Conservation (phyloP, 2,329 filamentous ascomycete genomes). For the Penicillium sp. region DNA sequence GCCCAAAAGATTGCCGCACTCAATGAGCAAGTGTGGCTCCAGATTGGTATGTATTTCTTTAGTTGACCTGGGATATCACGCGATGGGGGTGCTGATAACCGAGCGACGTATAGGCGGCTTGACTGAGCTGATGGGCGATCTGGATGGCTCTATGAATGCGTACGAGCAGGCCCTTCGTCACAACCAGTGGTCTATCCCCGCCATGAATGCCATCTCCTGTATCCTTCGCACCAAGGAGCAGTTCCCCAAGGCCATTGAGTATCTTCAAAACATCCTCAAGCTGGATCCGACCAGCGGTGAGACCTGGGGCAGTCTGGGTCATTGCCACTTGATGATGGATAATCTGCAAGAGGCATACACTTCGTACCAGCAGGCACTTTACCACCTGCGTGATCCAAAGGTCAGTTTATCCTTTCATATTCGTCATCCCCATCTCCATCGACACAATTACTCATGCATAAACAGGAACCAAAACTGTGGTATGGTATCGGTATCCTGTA, state of each 20-base stretch:
- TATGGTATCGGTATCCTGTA: constrained; percentile 98
- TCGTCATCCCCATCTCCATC: not conserved
- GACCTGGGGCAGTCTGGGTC: constrained; percentile 95
- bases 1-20: constrained; percentile 72
- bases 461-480: constrained; percentile 91
- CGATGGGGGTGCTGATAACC: too few relatives aligned
- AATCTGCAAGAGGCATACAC: constrained; percentile 95
- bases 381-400: constrained; percentile 91
- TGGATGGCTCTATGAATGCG: constrained; percentile 82
- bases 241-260: constrained; percentile 91
- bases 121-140: constrained; percentile 80
- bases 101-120: constrained; percentile 62
- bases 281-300: constrained; percentile 87
- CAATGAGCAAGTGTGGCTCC: constrained; percentile 88
- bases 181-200: constrained; percentile 82
- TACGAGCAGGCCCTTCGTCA: constrained; percentile 87
- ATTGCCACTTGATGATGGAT: constrained; percentile 98
- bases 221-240: constrained; percentile 90
- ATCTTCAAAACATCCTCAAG: constrained; percentile 84
- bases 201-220: constrained; percentile 91
- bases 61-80: not conserved
- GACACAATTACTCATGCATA: constrained; percentile 13
- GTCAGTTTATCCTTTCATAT: constrained; percentile 49
- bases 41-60: constrained; percentile 65
- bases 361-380: constrained; percentile 91